Evolutionary conservation across 2,329 filamentous ascomycete species (phyloP).

Genomic region (Colletotrichum trifolii): DNA sequence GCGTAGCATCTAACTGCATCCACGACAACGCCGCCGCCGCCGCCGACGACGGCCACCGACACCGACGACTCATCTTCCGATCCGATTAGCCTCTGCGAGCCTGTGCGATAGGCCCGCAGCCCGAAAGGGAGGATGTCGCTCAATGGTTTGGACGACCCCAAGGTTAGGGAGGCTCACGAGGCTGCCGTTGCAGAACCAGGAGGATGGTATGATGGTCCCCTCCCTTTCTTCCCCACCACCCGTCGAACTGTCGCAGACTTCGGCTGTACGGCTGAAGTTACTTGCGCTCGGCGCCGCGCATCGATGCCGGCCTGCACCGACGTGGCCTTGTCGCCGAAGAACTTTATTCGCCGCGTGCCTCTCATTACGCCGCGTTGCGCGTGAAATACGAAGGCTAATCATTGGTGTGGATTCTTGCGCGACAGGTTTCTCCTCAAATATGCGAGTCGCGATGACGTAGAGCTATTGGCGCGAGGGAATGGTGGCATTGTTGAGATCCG

Average conservation of each 20-base stretch:
- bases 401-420: slow-evolving; percentile 21
- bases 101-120: slow-evolving; percentile 17
- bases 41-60: slow-evolving; percentile 2
- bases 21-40: slow-evolving; percentile 3
- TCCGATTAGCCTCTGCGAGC: slow-evolving; percentile 1
- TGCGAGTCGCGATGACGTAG: slow-evolving; percentile 86
- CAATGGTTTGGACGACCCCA: slow-evolving; percentile 88
- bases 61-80: not conserved
- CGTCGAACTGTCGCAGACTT: slow-evolving; percentile 11
- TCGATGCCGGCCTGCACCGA: not conserved
- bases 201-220: slow-evolving; percentile 83
- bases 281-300: not conserved
- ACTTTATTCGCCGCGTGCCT: slow-evolving; percentile 30
- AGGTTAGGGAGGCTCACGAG: slow-evolving; percentile 87
- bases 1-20: slow-evolving; percentile 3
- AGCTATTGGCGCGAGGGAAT: slow-evolving; percentile 79
- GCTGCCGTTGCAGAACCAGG: slow-evolving; percentile 83
- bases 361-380: slow-evolving; percentile 25
- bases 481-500: slow-evolving; percentile 88
- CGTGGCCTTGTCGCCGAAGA: not conserved
- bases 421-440: slow-evolving; percentile 95
- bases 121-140: slow-evolving; percentile 77
- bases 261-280: not conserved
- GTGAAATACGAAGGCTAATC: slow-evolving; percentile 21
- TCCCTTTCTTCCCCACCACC: slow-evolving; percentile 30